Evolutionary conservation across 441 rosid genomes (phyloP).

Genomic region (Arabidopsis lyrata): DNA sequence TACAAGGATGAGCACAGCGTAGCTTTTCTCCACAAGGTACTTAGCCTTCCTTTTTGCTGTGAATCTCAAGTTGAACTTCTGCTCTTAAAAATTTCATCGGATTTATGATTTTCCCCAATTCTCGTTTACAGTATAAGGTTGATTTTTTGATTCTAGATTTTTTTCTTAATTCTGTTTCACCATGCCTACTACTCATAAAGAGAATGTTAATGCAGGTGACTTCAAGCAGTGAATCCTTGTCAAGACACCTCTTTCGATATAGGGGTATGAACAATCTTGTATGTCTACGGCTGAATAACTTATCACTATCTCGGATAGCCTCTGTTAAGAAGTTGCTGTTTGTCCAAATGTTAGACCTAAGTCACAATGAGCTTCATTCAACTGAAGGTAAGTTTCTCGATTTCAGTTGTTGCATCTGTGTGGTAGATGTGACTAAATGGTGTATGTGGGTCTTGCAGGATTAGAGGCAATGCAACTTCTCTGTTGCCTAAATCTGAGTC

Average conservation of each 20-base stretch:
- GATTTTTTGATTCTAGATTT: slow-evolving; percentile 15
- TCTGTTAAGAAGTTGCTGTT: slow-evolving; percentile 38
- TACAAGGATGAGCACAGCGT: slow-evolving; percentile 79
- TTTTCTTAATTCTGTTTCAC: slow-evolving; percentile 7
- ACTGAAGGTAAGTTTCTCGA: slow-evolving; percentile 68
- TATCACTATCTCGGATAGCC: slow-evolving; percentile 3
- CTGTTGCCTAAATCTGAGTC: slow-evolving; percentile 68
- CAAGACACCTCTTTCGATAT: slow-evolving; percentile 28
- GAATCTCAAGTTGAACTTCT: slow-evolving; percentile 17
- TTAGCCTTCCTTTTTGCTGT: slow-evolving; percentile 24
- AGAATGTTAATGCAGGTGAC: slow-evolving; percentile 63
- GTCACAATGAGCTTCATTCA: slow-evolving; percentile 83
- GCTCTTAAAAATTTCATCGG: not conserved
- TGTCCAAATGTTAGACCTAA: slow-evolving; percentile 92
- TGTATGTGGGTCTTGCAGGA: slow-evolving; percentile 51
- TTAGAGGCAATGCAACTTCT: slow-evolving; percentile 90
- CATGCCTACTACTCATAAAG: slow-evolving; percentile 23
- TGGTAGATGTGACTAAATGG: slow-evolving; percentile 16
- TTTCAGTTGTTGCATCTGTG: slow-evolving; percentile 7
- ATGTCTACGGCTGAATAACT: not conserved
- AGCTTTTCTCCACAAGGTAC: slow-evolving; percentile 73
- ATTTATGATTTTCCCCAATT: slow-evolving; percentile 2
- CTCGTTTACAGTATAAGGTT: slow-evolving; percentile 2
- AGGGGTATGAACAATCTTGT: not conserved
- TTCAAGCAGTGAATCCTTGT: slow-evolving; percentile 60